Percentiles rank a stretch among this genome's conserved stretches.
Conservation (phyloP, 306 rosid genomes). For the Vigna hirtella region DNA sequence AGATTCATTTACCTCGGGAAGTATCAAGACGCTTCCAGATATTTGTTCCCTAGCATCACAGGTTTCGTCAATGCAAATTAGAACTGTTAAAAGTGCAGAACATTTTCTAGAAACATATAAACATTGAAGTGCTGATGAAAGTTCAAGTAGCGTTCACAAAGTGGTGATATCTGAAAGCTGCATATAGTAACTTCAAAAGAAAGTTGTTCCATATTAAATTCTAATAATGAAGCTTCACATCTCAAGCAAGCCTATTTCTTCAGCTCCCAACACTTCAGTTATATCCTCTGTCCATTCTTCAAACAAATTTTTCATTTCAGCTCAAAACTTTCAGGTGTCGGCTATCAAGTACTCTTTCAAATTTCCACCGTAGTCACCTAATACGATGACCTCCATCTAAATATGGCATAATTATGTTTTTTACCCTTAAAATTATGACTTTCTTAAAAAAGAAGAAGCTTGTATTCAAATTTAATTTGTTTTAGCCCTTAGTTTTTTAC, state of each 20-base stretch:
- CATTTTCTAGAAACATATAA: neutral
- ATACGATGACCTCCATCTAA: neutral
- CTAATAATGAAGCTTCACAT: neutral
- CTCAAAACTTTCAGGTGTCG: neutral
- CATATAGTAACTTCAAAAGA: neutral
- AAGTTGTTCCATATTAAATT: neutral
- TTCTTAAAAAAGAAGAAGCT: neutral
- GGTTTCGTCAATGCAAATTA: constrained; percentile 31
- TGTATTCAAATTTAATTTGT: neutral
- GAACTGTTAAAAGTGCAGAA: neutral
- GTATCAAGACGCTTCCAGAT: neutral
- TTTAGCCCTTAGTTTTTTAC: neutral
- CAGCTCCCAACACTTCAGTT: neutral
- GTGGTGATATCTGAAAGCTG: neutral
- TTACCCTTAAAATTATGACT: neutral
- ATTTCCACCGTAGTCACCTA: neutral
- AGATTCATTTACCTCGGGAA: neutral
- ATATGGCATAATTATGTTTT: neutral
- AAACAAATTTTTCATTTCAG: neutral
- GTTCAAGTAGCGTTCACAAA: neutral
- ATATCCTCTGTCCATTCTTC: neutral
- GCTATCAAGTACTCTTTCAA: neutral
- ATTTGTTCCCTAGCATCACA: neutral
- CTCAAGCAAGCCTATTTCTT: neutral
- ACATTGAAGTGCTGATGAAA: neutral